Evolutionary conservation across 208 protist genomes (phyloP), one percentile per base, ranked within the genome.

Genomic region (Trypanosoma boissoni): DNA sequence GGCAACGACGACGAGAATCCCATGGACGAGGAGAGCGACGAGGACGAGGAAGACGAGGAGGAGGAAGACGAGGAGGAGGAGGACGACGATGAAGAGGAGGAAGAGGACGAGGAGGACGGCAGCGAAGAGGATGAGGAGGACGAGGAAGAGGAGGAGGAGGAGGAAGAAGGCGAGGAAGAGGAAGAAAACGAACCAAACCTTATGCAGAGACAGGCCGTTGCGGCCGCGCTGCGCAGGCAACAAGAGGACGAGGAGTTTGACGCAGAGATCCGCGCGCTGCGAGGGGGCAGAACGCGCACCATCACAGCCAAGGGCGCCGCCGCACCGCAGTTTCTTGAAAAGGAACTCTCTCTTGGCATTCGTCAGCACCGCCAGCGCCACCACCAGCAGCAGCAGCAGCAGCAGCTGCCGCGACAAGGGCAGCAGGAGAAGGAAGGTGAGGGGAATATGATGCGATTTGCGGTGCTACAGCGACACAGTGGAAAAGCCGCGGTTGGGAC

Each of bases 201-300:
- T n/a, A n/a, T n/a, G n/a, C n/a, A n/a, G n/a, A n/a, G n/a, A n/a
- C n/a, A n/a, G n/a, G 53, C 62, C 28, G 62, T 53, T 6, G 44
- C 53, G 5, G 62, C 59, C 36, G 44, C 42, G 8, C 44, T 68
- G 24, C 62, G 62, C 18, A 6, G 51, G 41, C 27, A 28, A 20
- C 42, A 61, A 16, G 62, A 68, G 23, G 45, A 55, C 9, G 62
- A 51, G 16, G 34, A 68, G 12, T 53, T 68, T 27, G 62, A 68
- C 53, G 62, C 52, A 8, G 24, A 68, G 32, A 31, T 68, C 12
- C 31, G 44, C 26, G 53, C 52, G 2, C 44, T 68, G 14, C 54
- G 59, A 53, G 51, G 53, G 12, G 53, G 55, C n/a, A 68, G 43
- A 9, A 31, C 27, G 10, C 52, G 53, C 32, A 53, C 24, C 21